phyloP scores from a whole-genome alignment of 805 yeast genomes.

The Starmerella etchellsii region DNA sequence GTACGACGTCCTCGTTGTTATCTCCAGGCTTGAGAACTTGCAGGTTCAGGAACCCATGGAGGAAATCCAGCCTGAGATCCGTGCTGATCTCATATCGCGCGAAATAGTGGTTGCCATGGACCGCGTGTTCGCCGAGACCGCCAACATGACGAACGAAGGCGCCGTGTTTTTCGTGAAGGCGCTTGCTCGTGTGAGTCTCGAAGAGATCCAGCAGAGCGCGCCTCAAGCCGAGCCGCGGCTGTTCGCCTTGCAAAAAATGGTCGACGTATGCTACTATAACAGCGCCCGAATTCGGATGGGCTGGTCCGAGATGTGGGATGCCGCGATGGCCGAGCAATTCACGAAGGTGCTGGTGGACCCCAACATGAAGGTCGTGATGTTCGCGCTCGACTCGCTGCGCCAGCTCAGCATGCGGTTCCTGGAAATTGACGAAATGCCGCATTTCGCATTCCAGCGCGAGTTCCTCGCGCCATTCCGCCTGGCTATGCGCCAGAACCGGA shows the following conservation, averaged over 20 bases:
- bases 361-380: slow-evolving; percentile 64
- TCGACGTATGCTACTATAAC: slow-evolving; percentile 94
- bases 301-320: slow-evolving; percentile 86
- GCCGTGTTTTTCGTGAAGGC: slow-evolving; percentile 81
- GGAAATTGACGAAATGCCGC: slow-evolving; percentile 85
- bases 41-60: slow-evolving; percentile 52
- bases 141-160: slow-evolving; percentile 66
- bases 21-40: slow-evolving; percentile 83
- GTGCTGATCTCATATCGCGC: slow-evolving; percentile 26
- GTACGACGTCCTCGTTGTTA: slow-evolving; percentile 67
- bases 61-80: slow-evolving; percentile 21
- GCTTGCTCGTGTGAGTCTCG: slow-evolving; percentile 70
- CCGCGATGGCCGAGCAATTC: slow-evolving; percentile 80
- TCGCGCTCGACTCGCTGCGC: slow-evolving; percentile 87
- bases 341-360: slow-evolving; percentile 71
- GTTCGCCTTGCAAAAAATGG: slow-evolving; percentile 87
- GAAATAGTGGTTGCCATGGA: slow-evolving; percentile 48
- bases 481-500: slow-evolving; percentile 54
- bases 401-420: slow-evolving; percentile 86
- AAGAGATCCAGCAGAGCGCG: slow-evolving; percentile 72
- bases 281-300: slow-evolving; percentile 93
- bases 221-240: slow-evolving; percentile 57
- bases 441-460: slow-evolving; percentile 90
- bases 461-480: slow-evolving; percentile 83
- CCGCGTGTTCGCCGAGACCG: slow-evolving; percentile 71